A percentile compares a stretch with the other conserved stretches of the same genome.
Evolutionary conservation across 2,329 filamentous ascomycete species (phyloP).

Genomic region (Neonectria faginata): DNA sequence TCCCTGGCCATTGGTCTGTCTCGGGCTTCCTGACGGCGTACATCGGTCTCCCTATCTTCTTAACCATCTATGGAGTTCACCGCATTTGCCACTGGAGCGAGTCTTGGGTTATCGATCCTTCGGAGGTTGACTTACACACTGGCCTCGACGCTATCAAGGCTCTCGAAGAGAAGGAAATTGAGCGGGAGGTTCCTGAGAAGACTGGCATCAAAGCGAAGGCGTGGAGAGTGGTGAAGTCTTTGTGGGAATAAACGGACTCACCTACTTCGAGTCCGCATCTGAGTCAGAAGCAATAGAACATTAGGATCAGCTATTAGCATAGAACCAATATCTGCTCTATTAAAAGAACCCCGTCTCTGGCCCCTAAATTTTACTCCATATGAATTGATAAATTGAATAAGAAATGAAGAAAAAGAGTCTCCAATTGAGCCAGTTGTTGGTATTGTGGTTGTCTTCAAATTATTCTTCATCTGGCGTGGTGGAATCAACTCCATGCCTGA

Average conservation of each 20-base stretch:
- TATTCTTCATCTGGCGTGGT: no score
- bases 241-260: constrained; percentile 1
- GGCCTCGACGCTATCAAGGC: constrained; percentile 17
- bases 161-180: constrained; percentile 3
- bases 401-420: no score
- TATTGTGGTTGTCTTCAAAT: no score
- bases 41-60: constrained; percentile 73
- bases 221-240: constrained; percentile 6
- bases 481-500: no score
- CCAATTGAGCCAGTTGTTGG: no score
- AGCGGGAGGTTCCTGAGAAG: constrained; percentile 4
- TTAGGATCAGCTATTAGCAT: not conserved
- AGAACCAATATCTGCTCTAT: not conserved
- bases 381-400: no score
- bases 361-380: no score
- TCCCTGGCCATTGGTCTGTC: constrained; percentile 66
- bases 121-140: constrained; percentile 16
- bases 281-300: not conserved
- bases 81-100: constrained; percentile 17
- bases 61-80: constrained; percentile 59
- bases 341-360: not conserved
- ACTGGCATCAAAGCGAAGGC: constrained; percentile 6
- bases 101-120: constrained; percentile 9
- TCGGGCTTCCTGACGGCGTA: constrained; percentile 72
- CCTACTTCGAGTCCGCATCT: not conserved